Base-by-base conservation (phyloP, 805 yeast species). In the Saccharomycopsis sp. region DNA sequence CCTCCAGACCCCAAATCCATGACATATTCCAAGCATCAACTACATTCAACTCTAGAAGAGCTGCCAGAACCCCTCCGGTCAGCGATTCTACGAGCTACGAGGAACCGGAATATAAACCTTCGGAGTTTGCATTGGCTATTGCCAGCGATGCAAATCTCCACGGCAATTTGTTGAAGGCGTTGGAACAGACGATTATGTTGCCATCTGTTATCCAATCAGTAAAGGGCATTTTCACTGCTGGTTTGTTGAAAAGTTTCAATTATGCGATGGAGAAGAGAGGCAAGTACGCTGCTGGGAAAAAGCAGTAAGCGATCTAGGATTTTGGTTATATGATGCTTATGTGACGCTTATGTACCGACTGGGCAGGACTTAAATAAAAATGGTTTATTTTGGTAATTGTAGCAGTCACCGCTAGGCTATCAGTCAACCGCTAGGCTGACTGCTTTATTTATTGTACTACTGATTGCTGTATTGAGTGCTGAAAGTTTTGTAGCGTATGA, bases 151-250 rank as follows among this genome's bases (percentile, higher is more conserved):
- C 66, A 3, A 59, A 70, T 37, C 70, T 81, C 51, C 63, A 65
- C 5, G 50, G 64, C 37, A 68, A 75, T 56, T 66, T 80, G 62
- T 61, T 67, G 57, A 57, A 69, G 2, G 72, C 78, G 1, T 74
- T 88, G 44, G 71, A 74, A 62, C 70, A 75, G 24, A 86, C 87
- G 0, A 91, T 91, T 5, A 75, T 75, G 50, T 72, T 73, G 67
- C 85, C 94, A n/a, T 88, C 96, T 15, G 67, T 84, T 15, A 70
- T 82, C 7, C 99, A 94, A 70, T 82, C 89, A 34, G 62, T 82
- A 16, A 91, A 92, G 69, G 99, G 99, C 0, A 65, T 92, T 1
- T 73, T 89, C 48, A 90, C 96, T 2, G 97, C 98, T 1, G 99
- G 99, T 0, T 53, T 87, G 1, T 67, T 74, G 18, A 88, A 87